Base-by-base conservation (phyloP, 805 yeast genomes). In the Candida krabiensis region DNA sequence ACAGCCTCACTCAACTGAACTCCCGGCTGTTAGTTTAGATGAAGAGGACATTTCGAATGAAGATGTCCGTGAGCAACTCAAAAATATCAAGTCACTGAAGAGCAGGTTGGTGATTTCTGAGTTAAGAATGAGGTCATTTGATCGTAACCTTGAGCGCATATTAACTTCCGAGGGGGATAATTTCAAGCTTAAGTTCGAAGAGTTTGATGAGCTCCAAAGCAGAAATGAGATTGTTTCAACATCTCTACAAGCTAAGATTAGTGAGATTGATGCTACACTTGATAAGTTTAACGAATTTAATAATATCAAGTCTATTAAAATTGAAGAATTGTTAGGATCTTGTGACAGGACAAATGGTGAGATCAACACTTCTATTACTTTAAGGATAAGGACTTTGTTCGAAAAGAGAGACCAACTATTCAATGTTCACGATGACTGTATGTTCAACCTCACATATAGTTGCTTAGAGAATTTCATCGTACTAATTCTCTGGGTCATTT, bases 291-390 rank as follows among this genome's bases (percentile, higher is more conserved):
- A 55, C 14, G 30, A 38, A 5, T 44, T 49, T 22, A 56, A 51
- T 18, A 47, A 45, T n/a, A 24, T 30, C 19, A 48, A 55, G 24
- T 56, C 59, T 46, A 70, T 70, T 71, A 38, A 70, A 69, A 53
- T 82, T 27, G 89, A 83, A 50, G 79, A 75, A 34, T 55, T 82
- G 38, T 63, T 83, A 31, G 77, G 82, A 12, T 67, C 71, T 25
- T 77, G 84, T 35, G 89, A 83, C 60, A 65, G 90, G 46, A 73
- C 83, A 9, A 75, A 80, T 41, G 83, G 87, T 43, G 90, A 83
- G 52, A 77, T 84, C 37, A 84, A 80, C 55, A 83, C 91, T 0
- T 79, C 88, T 1, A 58, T 83, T 29, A 72, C 87, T 9, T 60
- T 84, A 43, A 82, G 80, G 47, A 63, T 83, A 19, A 64, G 84